Conservation (phyloP, 2,329 filamentous ascomycete genomes). For the Fusarium napiforme region DNA sequence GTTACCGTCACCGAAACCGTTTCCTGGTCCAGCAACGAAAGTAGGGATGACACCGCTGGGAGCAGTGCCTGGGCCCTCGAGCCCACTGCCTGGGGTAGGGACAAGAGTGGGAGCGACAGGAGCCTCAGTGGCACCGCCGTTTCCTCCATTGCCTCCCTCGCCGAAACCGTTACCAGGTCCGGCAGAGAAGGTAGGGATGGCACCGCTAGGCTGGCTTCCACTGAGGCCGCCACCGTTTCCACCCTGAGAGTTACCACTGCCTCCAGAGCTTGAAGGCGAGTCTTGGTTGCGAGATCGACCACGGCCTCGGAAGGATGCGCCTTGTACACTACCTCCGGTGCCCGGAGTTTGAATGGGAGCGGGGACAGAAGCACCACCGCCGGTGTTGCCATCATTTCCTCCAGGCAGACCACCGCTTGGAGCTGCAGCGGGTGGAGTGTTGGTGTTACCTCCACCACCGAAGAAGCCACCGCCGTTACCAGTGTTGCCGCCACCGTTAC, state of each 20-base stretch:
- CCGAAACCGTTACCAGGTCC: not conserved
- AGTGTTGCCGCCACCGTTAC: not conserved
- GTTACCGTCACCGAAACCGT: conserved; percentile 11
- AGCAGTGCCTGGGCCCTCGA: conserved; percentile 20
- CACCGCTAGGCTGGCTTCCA: not conserved
- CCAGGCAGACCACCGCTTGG: conserved; percentile 9
- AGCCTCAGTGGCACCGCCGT: not conserved
- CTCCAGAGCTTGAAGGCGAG: not conserved
- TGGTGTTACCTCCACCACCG: not conserved
- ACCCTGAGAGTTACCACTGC: not conserved
- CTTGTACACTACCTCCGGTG: not conserved
- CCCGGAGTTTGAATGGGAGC: conserved; percentile 3
- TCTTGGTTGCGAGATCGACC: not conserved
- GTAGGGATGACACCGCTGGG: conserved; percentile 11
- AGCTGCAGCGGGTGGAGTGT: not conserved
- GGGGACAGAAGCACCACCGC: not conserved
- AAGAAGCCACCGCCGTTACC: conserved; percentile 6
- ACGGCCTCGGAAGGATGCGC: not conserved
- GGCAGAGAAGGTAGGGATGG: not conserved
- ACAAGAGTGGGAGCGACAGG: conserved; percentile 23
- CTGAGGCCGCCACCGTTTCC: not conserved
- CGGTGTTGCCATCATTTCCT: not conserved
- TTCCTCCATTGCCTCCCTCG: conserved; percentile 8
- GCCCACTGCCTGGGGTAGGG: conserved; percentile 21
- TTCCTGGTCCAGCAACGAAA: conserved; percentile 20